phyloP scores from a whole-genome alignment of 371 early-diverging fungal species.

The Apophysomyces sp. region DNA sequence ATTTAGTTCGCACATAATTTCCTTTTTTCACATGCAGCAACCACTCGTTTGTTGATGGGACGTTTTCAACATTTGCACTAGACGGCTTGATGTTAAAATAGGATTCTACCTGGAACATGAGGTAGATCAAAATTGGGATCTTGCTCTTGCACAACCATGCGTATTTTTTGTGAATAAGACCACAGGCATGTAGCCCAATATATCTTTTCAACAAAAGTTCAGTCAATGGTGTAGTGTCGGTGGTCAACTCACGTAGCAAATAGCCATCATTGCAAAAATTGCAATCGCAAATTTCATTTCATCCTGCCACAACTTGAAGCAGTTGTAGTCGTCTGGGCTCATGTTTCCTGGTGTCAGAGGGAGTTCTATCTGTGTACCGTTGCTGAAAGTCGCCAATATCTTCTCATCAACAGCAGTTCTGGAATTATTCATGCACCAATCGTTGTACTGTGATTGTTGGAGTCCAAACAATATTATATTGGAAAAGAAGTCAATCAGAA shows the following conservation, averaged over 20 bases:
- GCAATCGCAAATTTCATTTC: conserved; percentile 30
- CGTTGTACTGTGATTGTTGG: conserved; percentile 19
- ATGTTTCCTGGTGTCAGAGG: conserved; percentile 4
- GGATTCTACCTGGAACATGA: not conserved
- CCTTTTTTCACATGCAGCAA: no score
- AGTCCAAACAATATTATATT: conserved; percentile 27
- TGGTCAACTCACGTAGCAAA: conserved; percentile 24
- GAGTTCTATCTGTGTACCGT: conserved; percentile 7
- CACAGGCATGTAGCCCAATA: conserved; percentile 42
- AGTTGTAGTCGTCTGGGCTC: conserved; percentile 21
- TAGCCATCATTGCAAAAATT: conserved; percentile 16
- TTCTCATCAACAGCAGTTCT: conserved; percentile 6
- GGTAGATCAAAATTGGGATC: conserved; percentile 2
- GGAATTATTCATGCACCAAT: conserved; percentile 30
- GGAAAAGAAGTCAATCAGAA: conserved; percentile 23
- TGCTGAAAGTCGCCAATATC: conserved; percentile 5
- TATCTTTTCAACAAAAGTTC: conserved; percentile 7
- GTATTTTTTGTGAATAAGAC: conserved; percentile 36
- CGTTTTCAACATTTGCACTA: not conserved
- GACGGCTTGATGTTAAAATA: conserved; percentile 9
- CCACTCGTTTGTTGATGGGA: no score
- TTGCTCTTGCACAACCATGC: conserved; percentile 1
- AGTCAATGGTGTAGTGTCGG: not conserved
- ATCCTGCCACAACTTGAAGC: conserved; percentile 27
- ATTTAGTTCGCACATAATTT: no score